Base-by-base conservation (phyloP, 257 asterid genomes). In the Paraleonurus japonicus region DNA sequence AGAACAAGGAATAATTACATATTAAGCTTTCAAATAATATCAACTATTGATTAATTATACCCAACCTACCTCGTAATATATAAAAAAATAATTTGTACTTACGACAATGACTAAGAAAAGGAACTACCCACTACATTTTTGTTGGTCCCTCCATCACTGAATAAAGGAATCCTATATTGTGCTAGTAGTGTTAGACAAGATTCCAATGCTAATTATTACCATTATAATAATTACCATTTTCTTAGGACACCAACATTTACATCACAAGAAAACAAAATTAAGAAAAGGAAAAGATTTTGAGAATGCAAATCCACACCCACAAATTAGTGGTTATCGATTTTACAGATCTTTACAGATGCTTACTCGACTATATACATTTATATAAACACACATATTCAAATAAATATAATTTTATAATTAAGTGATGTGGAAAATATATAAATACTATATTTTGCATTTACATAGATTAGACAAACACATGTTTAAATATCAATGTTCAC, bases 61-160 rank as follows among this genome's bases (percentile, higher is more conserved):
- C 35, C 33, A 20, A 37, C 71, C 65, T 9, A 77, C 48, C 70
- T 50, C 37, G 50, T 32, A 59, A 54, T 54, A 10, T 47, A n/a
- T n/a, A 50, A 20, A 47, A 66, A 72, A 60, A 26, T 24, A 67
- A 37, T 24, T 20, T 43, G 35, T 24, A 11, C 4, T 33, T 71
- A 60, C 9, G 39, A 47, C 50, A 48, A 35, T 60, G 30, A 48
- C 37, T 65, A 57, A 47, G 60, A 47, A 79, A 74, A 69, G 64
- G 57, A 65, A 58, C 16, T 23, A 66, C 61, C 77, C 80, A 79
- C 83, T 65, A 53, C 17, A 16, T 28, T 19, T 30, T 0, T 19
- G 70, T 32, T 79, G 83, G 77, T 58, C 79, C 76, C 82, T 79
- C 79, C 79, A 79, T 64, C 74, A 75, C 74, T 64, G 55, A 47